Conservation (phyloP, 2,329 filamentous ascomycete species). For the Alternaria sp. region DNA sequence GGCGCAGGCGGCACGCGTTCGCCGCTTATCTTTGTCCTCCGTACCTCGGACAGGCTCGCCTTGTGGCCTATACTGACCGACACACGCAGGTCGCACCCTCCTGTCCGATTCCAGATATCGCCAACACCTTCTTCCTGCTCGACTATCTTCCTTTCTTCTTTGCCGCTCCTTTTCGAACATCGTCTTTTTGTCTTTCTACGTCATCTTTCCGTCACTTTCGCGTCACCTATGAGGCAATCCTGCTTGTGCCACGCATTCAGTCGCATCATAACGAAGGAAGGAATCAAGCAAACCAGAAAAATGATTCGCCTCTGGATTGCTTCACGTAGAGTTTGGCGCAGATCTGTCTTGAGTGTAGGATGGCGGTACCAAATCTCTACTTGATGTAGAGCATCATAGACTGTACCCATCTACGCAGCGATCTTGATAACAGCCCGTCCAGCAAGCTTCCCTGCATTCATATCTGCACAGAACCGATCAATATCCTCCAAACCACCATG, state of each 20-base stretch:
- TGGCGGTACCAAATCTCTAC: not conserved
- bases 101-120: not conserved
- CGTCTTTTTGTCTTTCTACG: not conserved
- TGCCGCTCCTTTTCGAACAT: not conserved
- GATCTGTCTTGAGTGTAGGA: not conserved
- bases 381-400: not conserved
- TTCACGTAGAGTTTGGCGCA: not conserved
- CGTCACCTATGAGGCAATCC: not conserved
- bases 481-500: constrained; percentile 50
- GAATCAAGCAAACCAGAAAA: not conserved
- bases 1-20: not conserved
- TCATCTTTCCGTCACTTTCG: not conserved
- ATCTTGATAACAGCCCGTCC: constrained; percentile 53
- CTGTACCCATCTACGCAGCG: constrained; percentile 10
- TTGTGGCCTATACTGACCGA: not conserved
- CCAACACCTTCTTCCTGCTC: not conserved
- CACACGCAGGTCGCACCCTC: not conserved
- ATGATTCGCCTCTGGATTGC: not conserved
- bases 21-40: not conserved
- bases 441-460: constrained; percentile 48
- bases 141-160: not conserved
- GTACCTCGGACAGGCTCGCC: not conserved
- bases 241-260: not conserved
- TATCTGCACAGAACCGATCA: constrained; percentile 48
- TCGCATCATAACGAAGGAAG: not conserved